Conservation (phyloP, 2,329 filamentous ascomycete genomes). For the Aspergillus pseudoterreus region DNA sequence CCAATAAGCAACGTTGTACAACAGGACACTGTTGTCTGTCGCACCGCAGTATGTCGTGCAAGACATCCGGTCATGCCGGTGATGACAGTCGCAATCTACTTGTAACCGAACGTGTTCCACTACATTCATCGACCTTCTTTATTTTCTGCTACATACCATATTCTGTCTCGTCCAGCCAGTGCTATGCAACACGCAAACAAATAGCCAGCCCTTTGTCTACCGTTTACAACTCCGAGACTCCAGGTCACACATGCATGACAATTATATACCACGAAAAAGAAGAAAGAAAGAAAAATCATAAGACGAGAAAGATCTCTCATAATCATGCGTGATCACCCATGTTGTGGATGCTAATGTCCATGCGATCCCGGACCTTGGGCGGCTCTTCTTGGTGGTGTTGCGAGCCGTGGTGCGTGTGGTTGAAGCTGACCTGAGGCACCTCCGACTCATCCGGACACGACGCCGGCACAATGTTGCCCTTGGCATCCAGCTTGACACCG, state of each 20-base stretch:
- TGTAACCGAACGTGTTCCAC: too few species aligned
- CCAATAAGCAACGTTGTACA: too few species aligned
- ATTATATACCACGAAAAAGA: slow-evolving; percentile 2
- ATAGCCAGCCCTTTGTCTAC: slow-evolving; percentile 16
- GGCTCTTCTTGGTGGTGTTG: slow-evolving; percentile 29
- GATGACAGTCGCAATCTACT: too few species aligned
- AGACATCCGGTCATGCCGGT: too few species aligned
- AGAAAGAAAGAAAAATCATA: neutral
- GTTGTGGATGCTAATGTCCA: slow-evolving; percentile 63
- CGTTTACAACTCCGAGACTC: slow-evolving; percentile 21
- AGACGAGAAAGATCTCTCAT: slow-evolving; percentile 10
- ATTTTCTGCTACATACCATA: neutral
- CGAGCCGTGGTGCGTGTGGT: slow-evolving; percentile 10
- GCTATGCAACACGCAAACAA: slow-evolving; percentile 13
- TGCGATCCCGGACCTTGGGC: slow-evolving; percentile 45
- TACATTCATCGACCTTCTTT: too few species aligned
- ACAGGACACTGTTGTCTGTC: too few species aligned
- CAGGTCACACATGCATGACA: slow-evolving; percentile 6
- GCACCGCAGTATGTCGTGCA: too few species aligned
- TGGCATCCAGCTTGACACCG: slow-evolving; percentile 55
- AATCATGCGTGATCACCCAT: slow-evolving; percentile 43
- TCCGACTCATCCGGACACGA: slow-evolving; percentile 17
- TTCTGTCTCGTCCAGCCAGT: slow-evolving; percentile 1
- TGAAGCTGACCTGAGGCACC: slow-evolving; percentile 21
- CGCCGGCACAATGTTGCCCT: slow-evolving; percentile 56